Base-by-base conservation (phyloP, 441 rosid genomes). In the Geranium incanum region DNA sequence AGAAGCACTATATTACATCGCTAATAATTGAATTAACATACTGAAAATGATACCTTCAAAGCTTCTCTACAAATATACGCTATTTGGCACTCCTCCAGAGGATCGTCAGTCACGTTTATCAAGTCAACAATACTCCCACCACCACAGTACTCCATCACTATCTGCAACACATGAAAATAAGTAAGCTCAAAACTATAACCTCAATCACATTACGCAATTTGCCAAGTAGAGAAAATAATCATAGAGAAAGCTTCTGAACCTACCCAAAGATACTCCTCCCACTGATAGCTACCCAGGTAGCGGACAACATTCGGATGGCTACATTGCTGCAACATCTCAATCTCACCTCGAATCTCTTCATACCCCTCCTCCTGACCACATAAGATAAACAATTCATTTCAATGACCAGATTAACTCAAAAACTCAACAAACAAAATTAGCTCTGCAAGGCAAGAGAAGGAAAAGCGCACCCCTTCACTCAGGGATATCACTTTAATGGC, bases 241-340 rank as follows among this genome's bases (percentile, higher is more conserved):
- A 77, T 23, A 76, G 75, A 36, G 71, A 76, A 7, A 38, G 70
- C 76, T 45, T 6, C 23, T 57, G 63, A 74, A 72, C 88, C 75
- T 86, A 95, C 97, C 99, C 99, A 92, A 73, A 95, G 95, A 85
- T 91, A 92, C 71, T 95, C 99, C 82, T 92, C 99, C 69, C 99
- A 98, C 84, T 91, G 99, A 79, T 95, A 90, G 82, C 98, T 95
- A 70, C 99, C 99, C 39, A 95, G 88, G 81, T 92, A 92, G 11
- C 98, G 88, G 41, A 95, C 99, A 72, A 92, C 98, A 82, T 95
- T 95, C 8, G 98, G 96, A 85, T 95, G 97, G 76, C 87, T 89
- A 76, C 99, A 95, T 70, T 95, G 99, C 83, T 92, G 99, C 86
- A 95, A 77, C 99, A 95, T 95, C 93, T 95, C 99, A 75, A 95